These are phyloP conservation scores for Backusella psychrophila DNA, from an alignment of 192 early-diverging fungal genomes.

Conservation along the genomic window DNA sequence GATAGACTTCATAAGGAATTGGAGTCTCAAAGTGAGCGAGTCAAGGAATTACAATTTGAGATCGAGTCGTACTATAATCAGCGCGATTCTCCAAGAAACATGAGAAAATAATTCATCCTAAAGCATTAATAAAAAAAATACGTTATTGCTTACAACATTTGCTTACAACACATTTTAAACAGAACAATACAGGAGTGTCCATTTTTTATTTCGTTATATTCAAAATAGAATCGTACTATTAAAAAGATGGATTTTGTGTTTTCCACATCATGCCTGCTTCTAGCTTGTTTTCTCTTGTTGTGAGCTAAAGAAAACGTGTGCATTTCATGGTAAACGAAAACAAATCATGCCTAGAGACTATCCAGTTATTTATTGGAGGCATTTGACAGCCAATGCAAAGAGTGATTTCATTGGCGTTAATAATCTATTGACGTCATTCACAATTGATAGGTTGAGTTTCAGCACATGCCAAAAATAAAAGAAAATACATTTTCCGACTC, in stretches of 20 bases:
- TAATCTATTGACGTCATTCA: too few relatives aligned
- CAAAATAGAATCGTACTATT: too few relatives aligned
- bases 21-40: conserved; percentile 85
- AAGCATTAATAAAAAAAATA: background rate
- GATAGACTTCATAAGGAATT: conserved; percentile 98
- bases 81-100: conserved; percentile 37
- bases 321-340: too few relatives aligned
- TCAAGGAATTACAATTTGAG: conserved; percentile 90
- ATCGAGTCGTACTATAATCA: conserved; percentile 40
- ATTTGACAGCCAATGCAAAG: too few relatives aligned
- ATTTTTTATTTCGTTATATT: too few relatives aligned
- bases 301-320: too few relatives aligned
- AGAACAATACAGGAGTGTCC: background rate
- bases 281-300: too few relatives aligned
- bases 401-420: background rate
- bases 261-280: too few relatives aligned
- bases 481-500: background rate
- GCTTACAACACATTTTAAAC: background rate
- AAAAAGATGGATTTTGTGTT: too few relatives aligned
- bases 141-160: background rate
- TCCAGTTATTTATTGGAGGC: too few relatives aligned
- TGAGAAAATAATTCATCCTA: conserved; percentile 16
- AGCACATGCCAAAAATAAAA: background rate
- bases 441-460: too few relatives aligned
- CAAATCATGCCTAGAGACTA: too few relatives aligned